phyloP scores from a whole-genome alignment of 805 yeast species.

The Candida ipomoeae region DNA sequence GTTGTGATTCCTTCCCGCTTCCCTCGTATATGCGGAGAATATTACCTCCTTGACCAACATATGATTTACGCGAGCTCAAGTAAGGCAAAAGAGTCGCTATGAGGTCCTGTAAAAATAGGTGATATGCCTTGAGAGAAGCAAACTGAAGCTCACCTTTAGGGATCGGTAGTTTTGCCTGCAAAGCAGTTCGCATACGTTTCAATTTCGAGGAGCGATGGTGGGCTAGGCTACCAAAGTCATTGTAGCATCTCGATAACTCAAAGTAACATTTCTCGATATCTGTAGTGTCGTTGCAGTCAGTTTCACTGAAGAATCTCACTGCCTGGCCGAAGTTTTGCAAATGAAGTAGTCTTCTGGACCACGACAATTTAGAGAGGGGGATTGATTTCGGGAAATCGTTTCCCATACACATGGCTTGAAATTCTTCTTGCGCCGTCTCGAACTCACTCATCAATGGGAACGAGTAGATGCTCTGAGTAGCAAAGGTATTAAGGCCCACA shows the following conservation, averaged over 20 bases:
- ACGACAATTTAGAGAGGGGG: conserved; percentile 7
- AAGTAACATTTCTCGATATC: conserved; percentile 12
- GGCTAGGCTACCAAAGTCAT: conserved; percentile 10
- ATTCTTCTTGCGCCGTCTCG: not conserved
- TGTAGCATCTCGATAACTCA: conserved; percentile 15
- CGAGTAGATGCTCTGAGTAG: conserved; percentile 3
- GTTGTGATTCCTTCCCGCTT: conserved; percentile 6
- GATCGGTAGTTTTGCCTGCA: conserved; percentile 5
- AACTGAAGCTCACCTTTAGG: conserved; percentile 7
- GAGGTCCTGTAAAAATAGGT: not conserved
- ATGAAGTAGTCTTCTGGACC: conserved; percentile 12
- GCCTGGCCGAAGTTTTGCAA: conserved; percentile 11
- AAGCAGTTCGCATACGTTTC: not conserved
- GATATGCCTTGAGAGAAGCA: not conserved
- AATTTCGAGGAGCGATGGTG: conserved; percentile 4
- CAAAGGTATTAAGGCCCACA: conserved; percentile 3
- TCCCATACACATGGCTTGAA: not conserved
- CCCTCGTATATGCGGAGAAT: conserved; percentile 14
- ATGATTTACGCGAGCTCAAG: not conserved
- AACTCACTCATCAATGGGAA: conserved; percentile 2
- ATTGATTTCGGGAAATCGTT: not conserved
- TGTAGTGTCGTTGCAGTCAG: not conserved
- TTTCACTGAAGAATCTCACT: conserved; percentile 5
- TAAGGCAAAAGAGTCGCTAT: conserved; percentile 3
- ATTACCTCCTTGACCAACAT: conserved; percentile 9